A percentile compares a stretch with the other conserved stretches of the same genome.
Conservation (phyloP, 768 basidiomycete genomes). For the Mycena floridula region DNA sequence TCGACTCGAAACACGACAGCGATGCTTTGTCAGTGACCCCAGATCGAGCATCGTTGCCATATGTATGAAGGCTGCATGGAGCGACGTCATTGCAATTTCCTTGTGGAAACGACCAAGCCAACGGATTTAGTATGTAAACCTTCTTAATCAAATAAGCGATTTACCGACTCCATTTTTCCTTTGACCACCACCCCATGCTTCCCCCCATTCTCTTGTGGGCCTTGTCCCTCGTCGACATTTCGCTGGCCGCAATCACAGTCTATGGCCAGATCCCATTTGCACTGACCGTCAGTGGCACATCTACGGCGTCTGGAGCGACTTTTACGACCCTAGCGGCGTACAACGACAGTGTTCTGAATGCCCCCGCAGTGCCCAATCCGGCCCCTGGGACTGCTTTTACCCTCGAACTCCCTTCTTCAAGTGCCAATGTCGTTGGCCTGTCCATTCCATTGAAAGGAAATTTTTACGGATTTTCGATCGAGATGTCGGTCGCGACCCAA, state of each 20-base stretch:
- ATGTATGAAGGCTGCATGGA: too few species aligned
- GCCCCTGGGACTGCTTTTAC: conserved; percentile 35
- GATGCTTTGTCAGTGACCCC: too few species aligned
- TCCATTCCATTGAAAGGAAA: conserved; percentile 42
- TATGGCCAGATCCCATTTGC: background rate
- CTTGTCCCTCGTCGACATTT: background rate
- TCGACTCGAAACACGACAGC: too few species aligned
- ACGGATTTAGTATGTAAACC: too few species aligned
- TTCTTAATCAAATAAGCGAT: too few species aligned
- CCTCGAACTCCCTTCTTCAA: conserved; percentile 29
- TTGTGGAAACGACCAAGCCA: too few species aligned
- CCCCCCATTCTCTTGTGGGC: background rate
- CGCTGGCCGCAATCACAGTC: background rate
- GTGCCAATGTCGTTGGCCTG: conserved; percentile 21
- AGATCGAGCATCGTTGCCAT: too few species aligned
- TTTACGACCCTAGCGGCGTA: conserved; percentile 40
- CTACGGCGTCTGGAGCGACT: background rate
- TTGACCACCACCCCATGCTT: too few species aligned
- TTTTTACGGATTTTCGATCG: conserved; percentile 72
- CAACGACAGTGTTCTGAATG: conserved; percentile 40
- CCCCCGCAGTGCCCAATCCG: conserved; percentile 44
- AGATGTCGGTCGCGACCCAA: conserved; percentile 66
- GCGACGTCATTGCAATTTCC: too few species aligned
- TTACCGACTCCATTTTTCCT: too few species aligned
- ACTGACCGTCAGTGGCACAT: background rate